Conservation (phyloP, 768 basidiomycete species). For the Leccinum rimulosum region DNA sequence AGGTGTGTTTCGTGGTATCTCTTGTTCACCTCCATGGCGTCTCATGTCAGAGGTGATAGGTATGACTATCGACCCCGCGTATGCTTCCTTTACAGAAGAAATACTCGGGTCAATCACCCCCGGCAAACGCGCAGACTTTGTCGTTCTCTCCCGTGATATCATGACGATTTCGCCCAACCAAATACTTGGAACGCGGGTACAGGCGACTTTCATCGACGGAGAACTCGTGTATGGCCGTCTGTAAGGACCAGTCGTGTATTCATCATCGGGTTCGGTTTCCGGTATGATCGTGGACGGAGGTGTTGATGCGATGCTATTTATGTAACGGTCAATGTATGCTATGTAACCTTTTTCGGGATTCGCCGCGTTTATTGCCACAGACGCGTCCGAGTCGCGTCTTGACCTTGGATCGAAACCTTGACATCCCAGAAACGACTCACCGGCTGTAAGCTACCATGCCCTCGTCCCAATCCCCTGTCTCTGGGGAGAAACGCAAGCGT, state of each 20-base stretch:
- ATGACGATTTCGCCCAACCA: slow-evolving; percentile 58
- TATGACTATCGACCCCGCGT: slow-evolving; percentile 86
- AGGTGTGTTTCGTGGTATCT: slow-evolving; percentile 39
- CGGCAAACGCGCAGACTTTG: slow-evolving; percentile 84
- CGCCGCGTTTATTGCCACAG: slow-evolving; percentile 19
- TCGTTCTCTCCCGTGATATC: slow-evolving; percentile 81
- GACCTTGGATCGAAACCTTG: background rate
- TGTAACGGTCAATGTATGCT: background rate
- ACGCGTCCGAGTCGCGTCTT: slow-evolving; percentile 15
- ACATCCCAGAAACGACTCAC: background rate
- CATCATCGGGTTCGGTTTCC: background rate
- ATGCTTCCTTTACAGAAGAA: slow-evolving; percentile 78
- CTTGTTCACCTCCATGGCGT: background rate
- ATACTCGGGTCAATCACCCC: slow-evolving; percentile 70
- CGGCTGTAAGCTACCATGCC: slow-evolving; percentile 18
- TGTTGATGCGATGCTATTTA: background rate
- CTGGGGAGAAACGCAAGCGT: slow-evolving; percentile 32
- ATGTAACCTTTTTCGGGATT: slow-evolving; percentile 6
- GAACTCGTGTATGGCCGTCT: slow-evolving; percentile 42
- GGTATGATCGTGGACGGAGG: too few relatives aligned
- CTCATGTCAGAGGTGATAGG: slow-evolving; percentile 40
- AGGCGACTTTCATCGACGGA: slow-evolving; percentile 81
- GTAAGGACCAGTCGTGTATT: slow-evolving; percentile 13
- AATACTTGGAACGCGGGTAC: slow-evolving; percentile 66
- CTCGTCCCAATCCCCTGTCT: slow-evolving; percentile 11